phyloP scores from a whole-genome alignment of 2,329 filamentous ascomycete genomes.

The Dendrostoma leiphaemia region DNA sequence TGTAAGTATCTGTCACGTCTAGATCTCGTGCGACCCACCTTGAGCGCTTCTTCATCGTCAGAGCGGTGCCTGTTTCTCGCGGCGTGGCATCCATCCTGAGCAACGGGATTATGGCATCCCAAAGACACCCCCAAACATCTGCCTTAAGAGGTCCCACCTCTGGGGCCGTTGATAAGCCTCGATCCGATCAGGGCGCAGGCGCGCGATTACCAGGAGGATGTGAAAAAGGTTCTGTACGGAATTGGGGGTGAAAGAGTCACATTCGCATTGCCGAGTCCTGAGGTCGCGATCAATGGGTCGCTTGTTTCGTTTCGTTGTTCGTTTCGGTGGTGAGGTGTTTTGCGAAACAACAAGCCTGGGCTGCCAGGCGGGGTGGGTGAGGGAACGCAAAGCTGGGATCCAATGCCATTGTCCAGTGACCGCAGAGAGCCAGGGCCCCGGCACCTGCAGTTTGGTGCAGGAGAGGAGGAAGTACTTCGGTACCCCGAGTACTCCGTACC shows the following conservation, averaged over 20 bases:
- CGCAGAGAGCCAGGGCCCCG: not conserved
- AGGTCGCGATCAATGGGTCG: no score
- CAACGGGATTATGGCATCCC: not conserved
- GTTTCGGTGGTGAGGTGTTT: not conserved
- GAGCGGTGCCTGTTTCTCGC: not conserved
- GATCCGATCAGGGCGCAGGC: no score
- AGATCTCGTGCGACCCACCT: not conserved
- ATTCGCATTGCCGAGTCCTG: no score
- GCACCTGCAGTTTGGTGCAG: not conserved
- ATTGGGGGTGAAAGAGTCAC: not conserved
- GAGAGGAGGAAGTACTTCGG: not conserved
- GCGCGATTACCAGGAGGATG: not conserved
- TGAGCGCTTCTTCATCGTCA: not conserved
- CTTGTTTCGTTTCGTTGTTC: not conserved
- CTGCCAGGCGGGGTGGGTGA: not conserved
- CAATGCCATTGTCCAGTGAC: not conserved
- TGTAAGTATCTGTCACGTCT: not conserved
- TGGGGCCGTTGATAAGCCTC: not conserved
- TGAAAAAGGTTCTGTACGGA: not conserved
- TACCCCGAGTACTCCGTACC: not conserved
- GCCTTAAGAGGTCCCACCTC: not conserved
- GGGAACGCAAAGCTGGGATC: not conserved
- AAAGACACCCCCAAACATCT: constrained; percentile 15
- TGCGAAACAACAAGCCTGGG: not conserved
- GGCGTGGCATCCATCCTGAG: not conserved